These are phyloP conservation scores for Candida sanyiensis DNA, from an alignment of 805 yeast species.

Conservation along the genomic window DNA sequence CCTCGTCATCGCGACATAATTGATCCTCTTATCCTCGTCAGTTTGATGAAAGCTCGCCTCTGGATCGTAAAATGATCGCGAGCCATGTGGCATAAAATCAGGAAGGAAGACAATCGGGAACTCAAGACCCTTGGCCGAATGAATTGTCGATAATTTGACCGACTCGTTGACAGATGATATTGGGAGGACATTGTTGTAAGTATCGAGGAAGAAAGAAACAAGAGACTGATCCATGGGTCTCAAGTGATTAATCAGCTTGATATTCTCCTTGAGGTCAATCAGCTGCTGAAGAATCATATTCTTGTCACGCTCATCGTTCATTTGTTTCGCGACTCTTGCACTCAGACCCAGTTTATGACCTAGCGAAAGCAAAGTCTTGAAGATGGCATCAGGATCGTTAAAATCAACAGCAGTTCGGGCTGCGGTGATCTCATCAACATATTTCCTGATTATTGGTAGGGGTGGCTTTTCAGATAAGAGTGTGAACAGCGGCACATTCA, in stretches of 20 bases:
- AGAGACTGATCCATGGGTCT: conserved; percentile 24
- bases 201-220: conserved; percentile 30
- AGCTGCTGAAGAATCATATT: conserved; percentile 26
- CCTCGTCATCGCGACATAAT: conserved; percentile 65
- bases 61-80: conserved; percentile 1
- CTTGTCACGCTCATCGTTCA: conserved; percentile 25
- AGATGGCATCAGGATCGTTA: conserved; percentile 13
- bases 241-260: conserved; percentile 26
- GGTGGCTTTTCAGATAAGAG: conserved; percentile 5
- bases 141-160: conserved; percentile 61
- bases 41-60: not conserved
- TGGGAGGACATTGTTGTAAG: conserved; percentile 28
- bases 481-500: conserved; percentile 10
- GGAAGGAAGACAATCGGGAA: conserved; percentile 60
- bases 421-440: conserved; percentile 22
- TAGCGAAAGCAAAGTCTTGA: conserved; percentile 11
- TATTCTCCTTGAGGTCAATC: conserved; percentile 31
- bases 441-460: conserved; percentile 26
- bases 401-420: conserved; percentile 16
- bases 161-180: conserved; percentile 25
- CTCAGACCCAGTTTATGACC: conserved; percentile 16
- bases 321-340: conserved; percentile 8
- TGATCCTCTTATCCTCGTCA: conserved; percentile 34
- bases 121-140: conserved; percentile 70
- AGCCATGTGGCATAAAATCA: conserved; percentile 9